Percentiles rank a stretch among this genome's conserved stretches.
These are phyloP conservation scores for Coriaria nepalensis DNA, from an alignment of 306 rosid genomes.

Conservation along the genomic window DNA sequence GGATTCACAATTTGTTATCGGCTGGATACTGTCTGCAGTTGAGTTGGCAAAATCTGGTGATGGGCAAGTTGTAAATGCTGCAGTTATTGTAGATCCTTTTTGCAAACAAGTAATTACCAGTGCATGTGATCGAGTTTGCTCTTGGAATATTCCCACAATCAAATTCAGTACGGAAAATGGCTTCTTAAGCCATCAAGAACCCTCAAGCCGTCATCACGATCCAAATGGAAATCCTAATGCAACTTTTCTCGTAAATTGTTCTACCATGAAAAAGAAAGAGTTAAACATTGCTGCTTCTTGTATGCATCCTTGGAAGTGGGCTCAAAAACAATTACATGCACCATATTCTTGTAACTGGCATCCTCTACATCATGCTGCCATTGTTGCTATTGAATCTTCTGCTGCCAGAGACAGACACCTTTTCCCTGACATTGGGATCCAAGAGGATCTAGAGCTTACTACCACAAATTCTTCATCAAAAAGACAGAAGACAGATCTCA, in stretches of 20 bases:
- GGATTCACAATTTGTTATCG: constrained; percentile 38
- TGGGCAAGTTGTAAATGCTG: constrained; percentile 71
- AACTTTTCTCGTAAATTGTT: constrained; percentile 9
- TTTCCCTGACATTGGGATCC: constrained; percentile 33
- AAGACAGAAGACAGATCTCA: constrained; percentile 39
- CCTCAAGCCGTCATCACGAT: constrained; percentile 10
- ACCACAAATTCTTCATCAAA: constrained; percentile 36
- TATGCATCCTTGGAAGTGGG: constrained; percentile 62
- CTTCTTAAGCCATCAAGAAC: constrained; percentile 21
- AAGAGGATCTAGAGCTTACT: constrained; percentile 10
- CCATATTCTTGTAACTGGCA: constrained; percentile 35
- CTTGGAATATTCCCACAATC: constrained; percentile 24
- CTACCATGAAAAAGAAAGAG: constrained; percentile 5
- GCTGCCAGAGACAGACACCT: constrained; percentile 64
- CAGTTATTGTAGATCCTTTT: constrained; percentile 86
- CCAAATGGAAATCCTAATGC: constrained; percentile 20
- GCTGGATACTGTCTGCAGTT: constrained; percentile 54
- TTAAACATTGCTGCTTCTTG: constrained; percentile 26
- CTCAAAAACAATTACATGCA: constrained; percentile 28
- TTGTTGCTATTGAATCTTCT: constrained; percentile 77
- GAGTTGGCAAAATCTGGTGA: constrained; percentile 46
- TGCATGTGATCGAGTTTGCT: constrained; percentile 50
- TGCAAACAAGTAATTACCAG: constrained; percentile 46
- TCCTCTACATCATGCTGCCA: constrained; percentile 77
- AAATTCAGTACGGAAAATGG: constrained; percentile 14